phyloP scores from a whole-genome alignment of 768 basidiomycete species.

The Trametes sanguinea region DNA sequence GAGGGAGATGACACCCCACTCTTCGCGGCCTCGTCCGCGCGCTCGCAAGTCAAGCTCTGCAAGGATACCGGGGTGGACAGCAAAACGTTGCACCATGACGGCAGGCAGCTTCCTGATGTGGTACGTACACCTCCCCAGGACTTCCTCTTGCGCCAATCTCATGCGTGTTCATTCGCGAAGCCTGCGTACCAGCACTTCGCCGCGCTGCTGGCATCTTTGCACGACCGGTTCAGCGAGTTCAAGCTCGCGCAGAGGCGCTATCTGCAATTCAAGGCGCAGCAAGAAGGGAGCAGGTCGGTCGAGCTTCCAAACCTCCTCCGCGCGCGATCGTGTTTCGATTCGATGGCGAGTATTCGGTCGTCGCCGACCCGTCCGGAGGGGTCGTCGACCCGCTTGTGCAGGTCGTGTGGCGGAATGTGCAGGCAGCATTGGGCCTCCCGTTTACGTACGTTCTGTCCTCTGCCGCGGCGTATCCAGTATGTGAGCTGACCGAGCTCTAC shows the following conservation, averaged over 20 bases:
- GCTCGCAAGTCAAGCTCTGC: too few relatives aligned
- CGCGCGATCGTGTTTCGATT: constrained; percentile 41
- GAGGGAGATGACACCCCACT: too few relatives aligned
- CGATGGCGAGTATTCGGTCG: constrained; percentile 53
- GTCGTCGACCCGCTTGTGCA: constrained; percentile 27
- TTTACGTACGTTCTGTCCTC: constrained; percentile 32
- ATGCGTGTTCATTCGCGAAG: constrained; percentile 1
- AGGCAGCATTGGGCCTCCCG: constrained; percentile 36
- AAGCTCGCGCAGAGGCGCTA: constrained; percentile 25
- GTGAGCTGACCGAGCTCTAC: neutral
- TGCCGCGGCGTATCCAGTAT: neutral
- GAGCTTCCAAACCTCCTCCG: neutral
- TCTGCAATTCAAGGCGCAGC: constrained; percentile 23
- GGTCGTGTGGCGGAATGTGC: constrained; percentile 24
- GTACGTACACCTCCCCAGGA: neutral
- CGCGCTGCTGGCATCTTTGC: constrained; percentile 20
- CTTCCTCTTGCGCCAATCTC: neutral
- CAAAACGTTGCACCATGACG: neutral
- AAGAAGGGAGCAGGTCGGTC: neutral
- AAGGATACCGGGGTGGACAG: too few relatives aligned
- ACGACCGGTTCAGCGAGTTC: constrained; percentile 24
- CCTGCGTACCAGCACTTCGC: constrained; percentile 27
- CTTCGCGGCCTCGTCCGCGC: too few relatives aligned
- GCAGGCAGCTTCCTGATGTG: neutral
- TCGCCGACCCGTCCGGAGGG: constrained; percentile 42